Conservation (phyloP, 2,329 filamentous ascomycete genomes). For the Xylariaceae sp. region DNA sequence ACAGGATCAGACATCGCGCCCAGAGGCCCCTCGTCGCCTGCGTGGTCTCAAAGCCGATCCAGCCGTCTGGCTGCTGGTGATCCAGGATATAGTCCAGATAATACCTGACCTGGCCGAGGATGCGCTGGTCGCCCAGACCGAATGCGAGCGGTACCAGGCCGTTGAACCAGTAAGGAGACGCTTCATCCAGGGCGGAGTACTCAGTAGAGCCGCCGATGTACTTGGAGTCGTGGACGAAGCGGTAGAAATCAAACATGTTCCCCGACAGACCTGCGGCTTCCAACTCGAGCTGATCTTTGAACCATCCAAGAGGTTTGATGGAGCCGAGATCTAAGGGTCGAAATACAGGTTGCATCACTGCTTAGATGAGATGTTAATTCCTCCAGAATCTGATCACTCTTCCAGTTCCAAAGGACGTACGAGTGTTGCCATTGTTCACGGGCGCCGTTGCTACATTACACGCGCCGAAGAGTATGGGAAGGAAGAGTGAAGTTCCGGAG, state of each 20-base stretch:
- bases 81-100: constrained; percentile 41
- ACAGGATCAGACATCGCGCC: constrained; percentile 44
- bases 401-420: no score
- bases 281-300: constrained; percentile 19
- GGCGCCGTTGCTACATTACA: no score
- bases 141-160: constrained; percentile 51
- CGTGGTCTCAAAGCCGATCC: constrained; percentile 47
- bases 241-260: constrained; percentile 46
- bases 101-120: constrained; percentile 39
- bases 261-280: constrained; percentile 17
- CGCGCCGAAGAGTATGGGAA: background rate
- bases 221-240: constrained; percentile 41
- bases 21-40: constrained; percentile 41
- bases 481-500: background rate
- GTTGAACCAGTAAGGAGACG: constrained; percentile 54
- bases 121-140: constrained; percentile 38
- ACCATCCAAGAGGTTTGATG: constrained; percentile 18
- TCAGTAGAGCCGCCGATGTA: constrained; percentile 47
- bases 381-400: no score
- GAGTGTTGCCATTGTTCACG: no score
- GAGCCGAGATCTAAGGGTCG: constrained; percentile 15
- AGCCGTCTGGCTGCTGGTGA: constrained; percentile 47
- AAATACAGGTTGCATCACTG: constrained; percentile 19
- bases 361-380: background rate
- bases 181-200: constrained; percentile 49